Evolutionary conservation across 1,284 basidiomycete genomes (phyloP).

Genomic region (Clitocybe nebularis): DNA sequence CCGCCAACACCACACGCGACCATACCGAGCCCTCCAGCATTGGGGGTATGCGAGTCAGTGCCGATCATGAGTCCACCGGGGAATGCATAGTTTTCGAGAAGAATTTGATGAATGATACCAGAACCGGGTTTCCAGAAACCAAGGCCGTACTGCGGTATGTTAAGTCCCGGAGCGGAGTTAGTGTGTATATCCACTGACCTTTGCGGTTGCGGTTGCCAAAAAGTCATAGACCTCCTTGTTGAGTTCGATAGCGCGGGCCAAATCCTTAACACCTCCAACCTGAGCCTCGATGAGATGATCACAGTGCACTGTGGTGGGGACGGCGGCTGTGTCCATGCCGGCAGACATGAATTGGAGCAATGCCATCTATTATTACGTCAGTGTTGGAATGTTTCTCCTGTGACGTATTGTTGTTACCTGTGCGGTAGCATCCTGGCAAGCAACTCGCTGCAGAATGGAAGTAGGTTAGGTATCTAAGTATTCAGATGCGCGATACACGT

Average conservation of each 20-base stretch:
- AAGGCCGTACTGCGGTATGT: conserved; percentile 75
- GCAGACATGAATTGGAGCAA: conserved; percentile 99
- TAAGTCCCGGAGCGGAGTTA: conserved; percentile 7
- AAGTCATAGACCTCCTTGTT: conserved; percentile 99
- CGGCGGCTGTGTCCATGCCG: conserved; percentile 95
- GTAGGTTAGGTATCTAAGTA: conserved; percentile 11
- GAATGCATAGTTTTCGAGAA: conserved; percentile 99
- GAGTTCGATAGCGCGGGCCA: conserved; percentile 87
- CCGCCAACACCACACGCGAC: conserved; percentile 99
- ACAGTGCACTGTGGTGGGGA: conserved; percentile 97
- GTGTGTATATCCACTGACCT: conserved; percentile 42
- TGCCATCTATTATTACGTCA: conserved; percentile 80
- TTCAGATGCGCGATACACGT: conserved; percentile 29
- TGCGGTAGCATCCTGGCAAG: conserved; percentile 98
- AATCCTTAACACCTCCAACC: conserved; percentile 89
- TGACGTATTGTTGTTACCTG: conserved; percentile 44
- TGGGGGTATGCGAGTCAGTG: conserved; percentile 98
- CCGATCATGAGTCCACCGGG: conserved; percentile 99
- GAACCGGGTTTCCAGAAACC: conserved; percentile 99
- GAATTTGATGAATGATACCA: conserved; percentile 97
- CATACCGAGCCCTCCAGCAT: conserved; percentile 99
- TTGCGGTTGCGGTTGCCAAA: conserved; percentile 95
- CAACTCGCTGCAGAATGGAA: conserved; percentile 75
- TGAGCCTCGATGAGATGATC: conserved; percentile 99
- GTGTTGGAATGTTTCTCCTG: conserved; percentile 13